Evolutionary conservation across 108 stramenopile species (phyloP).

Genomic region (Pseudonitzschia pungens): DNA sequence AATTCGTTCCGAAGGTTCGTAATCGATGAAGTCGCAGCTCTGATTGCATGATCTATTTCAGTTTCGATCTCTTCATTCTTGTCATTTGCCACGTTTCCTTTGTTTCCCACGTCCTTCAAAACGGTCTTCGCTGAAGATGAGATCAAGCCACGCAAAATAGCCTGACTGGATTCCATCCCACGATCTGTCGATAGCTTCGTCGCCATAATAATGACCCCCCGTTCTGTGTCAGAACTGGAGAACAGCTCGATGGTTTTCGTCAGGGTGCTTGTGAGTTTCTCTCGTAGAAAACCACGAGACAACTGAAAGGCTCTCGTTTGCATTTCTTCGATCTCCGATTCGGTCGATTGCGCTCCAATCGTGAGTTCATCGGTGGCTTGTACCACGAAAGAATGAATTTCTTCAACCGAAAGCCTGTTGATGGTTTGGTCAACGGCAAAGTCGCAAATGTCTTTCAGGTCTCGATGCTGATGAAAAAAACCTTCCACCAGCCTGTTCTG

Average conservation of each 20-base stretch:
- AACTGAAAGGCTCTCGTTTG: slow-evolving; percentile 2
- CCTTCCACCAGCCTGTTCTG: slow-evolving; percentile 59
- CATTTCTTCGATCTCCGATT: slow-evolving; percentile 10
- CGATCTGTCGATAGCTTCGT: slow-evolving; percentile 20
- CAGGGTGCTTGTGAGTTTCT: slow-evolving; percentile 1
- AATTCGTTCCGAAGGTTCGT: neutral
- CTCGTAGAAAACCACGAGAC: slow-evolving; percentile 10
- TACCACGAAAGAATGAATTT: neutral
- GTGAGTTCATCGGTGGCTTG: slow-evolving; percentile 9
- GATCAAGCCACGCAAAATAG: neutral
- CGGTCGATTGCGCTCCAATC: slow-evolving; percentile 8
- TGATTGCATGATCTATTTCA: slow-evolving; percentile 4
- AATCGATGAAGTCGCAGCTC: slow-evolving; percentile 3
- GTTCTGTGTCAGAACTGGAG: neutral
- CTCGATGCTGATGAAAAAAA: slow-evolving; percentile 83
- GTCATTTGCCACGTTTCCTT: neutral
- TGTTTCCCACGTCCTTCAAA: slow-evolving; percentile 1
- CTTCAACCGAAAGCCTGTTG: slow-evolving; percentile 31
- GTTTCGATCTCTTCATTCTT: neutral
- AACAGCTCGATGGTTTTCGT: slow-evolving; percentile 15
- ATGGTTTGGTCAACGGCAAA: slow-evolving; percentile 48
- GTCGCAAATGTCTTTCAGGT: slow-evolving; percentile 64
- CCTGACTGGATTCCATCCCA: slow-evolving; percentile 17
- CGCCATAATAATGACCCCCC: slow-evolving; percentile 15
- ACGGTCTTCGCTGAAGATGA: neutral